phyloP scores from a whole-genome alignment of 2,329 filamentous ascomycete genomes.

The Ophiostoma piceae region DNA sequence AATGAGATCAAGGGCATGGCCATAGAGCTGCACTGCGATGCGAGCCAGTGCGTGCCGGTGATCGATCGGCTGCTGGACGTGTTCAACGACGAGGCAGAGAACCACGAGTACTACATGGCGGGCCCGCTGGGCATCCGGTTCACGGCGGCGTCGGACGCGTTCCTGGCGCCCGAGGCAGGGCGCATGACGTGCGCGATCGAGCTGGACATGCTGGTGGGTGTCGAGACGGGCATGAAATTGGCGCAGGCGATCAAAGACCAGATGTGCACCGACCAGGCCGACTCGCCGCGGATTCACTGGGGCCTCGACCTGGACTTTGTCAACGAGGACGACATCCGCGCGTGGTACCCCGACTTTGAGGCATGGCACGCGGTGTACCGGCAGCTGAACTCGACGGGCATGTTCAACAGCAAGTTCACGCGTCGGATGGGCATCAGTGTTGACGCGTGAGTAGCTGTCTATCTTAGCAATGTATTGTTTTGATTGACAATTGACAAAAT shows the following conservation, averaged over 20 bases:
- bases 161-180: conserved; percentile 29
- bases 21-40: conserved; percentile 29
- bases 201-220: conserved; percentile 29
- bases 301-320: conserved; percentile 29
- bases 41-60: conserved; percentile 26
- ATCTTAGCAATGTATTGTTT: neutral
- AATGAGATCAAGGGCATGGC: conserved; percentile 29
- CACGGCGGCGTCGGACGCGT: conserved; percentile 27
- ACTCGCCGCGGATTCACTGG: conserved; percentile 30
- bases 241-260: conserved; percentile 27
- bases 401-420: conserved; percentile 32
- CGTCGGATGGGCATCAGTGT: conserved; percentile 28
- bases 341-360: conserved; percentile 29
- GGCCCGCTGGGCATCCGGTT: conserved; percentile 31
- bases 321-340: conserved; percentile 27
- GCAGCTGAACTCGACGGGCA: conserved; percentile 29
- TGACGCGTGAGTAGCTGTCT: neutral
- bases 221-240: conserved; percentile 26
- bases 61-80: conserved; percentile 28
- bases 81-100: conserved; percentile 26
- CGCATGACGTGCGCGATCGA: conserved; percentile 30
- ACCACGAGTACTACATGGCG: conserved; percentile 29
- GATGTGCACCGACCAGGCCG: conserved; percentile 24
- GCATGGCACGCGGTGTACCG: conserved; percentile 28
- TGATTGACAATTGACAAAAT: neutral